These are phyloP conservation scores for Xylaria venustula DNA, from an alignment of 495 filamentous ascomycete species.

Conservation along the genomic window DNA sequence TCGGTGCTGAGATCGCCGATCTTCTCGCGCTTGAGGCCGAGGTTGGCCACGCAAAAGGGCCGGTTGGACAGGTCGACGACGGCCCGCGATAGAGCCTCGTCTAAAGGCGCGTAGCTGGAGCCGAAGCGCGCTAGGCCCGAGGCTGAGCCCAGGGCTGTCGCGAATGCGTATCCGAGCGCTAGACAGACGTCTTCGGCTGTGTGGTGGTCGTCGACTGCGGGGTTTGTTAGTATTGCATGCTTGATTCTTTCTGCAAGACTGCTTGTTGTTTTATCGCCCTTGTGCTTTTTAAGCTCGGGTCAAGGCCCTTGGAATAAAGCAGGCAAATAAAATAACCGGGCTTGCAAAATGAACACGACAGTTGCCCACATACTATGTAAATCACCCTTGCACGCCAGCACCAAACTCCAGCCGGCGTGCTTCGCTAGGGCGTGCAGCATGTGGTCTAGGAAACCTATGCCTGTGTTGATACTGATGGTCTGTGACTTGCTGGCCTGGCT, in stretches of 20 bases:
- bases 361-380: constrained; percentile 67
- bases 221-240: neutral
- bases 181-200: constrained; percentile 95
- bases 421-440: constrained; percentile 98
- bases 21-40: constrained; percentile 83
- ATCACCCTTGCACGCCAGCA: constrained; percentile 79
- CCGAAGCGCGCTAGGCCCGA: constrained; percentile 87
- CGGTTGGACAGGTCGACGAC: constrained; percentile 93
- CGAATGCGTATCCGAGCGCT: constrained; percentile 83
- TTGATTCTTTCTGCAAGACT: constrained; percentile 12
- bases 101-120: constrained; percentile 83
- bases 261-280: neutral
- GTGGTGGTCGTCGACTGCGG: constrained; percentile 96
- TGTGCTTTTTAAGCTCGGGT: neutral
- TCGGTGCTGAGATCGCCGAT: constrained; percentile 89
- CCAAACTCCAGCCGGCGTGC: constrained; percentile 89
- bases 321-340: neutral
- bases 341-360: neutral
- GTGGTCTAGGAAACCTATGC: constrained; percentile 98
- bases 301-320: too few species aligned
- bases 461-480: constrained; percentile 82
- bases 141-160: constrained; percentile 68
- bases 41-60: constrained; percentile 76
- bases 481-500: constrained; percentile 77
- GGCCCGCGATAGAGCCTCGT: constrained; percentile 91